These are phyloP conservation scores for Protomyces arabidopsidicola DNA, from an alignment of 1,139 yeast genomes.

Conservation along the genomic window DNA sequence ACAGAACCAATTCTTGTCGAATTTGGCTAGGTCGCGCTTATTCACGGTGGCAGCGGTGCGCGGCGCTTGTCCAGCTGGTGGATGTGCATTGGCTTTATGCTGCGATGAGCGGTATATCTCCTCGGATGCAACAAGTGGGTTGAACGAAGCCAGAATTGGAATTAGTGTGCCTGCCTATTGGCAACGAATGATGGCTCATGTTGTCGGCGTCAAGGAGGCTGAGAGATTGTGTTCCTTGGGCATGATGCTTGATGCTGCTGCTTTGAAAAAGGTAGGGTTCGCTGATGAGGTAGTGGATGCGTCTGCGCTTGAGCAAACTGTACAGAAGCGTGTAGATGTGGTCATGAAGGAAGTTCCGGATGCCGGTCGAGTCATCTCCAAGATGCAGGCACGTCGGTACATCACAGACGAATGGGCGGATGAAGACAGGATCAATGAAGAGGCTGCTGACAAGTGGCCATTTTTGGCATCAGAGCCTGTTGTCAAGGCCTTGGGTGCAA, in stretches of 20 bases:
- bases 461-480: constrained; percentile 21
- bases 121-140: constrained; percentile 9
- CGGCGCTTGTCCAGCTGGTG: constrained; percentile 28
- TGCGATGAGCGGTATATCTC: constrained; percentile 16
- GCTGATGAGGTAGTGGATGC: constrained; percentile 13
- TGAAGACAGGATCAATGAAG: constrained; percentile 10
- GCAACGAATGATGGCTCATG: constrained; percentile 24
- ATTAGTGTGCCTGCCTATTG: constrained; percentile 22
- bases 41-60: constrained; percentile 23
- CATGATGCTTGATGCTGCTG: constrained; percentile 6
- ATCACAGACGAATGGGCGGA: constrained; percentile 19
- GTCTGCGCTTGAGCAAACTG: background rate
- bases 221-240: constrained; percentile 23
- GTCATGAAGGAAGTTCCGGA: constrained; percentile 18
- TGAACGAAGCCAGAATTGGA: constrained; percentile 24
- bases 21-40: constrained; percentile 6
- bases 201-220: constrained; percentile 4
- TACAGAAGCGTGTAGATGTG: constrained; percentile 6
- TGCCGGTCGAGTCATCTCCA: constrained; percentile 15
- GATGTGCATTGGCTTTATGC: constrained; percentile 21
- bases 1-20: constrained; percentile 10
- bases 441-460: constrained; percentile 18
- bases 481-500: constrained; percentile 20
- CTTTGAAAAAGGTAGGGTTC: constrained; percentile 1
- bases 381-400: constrained; percentile 4